Percentiles rank a stretch among this genome's conserved stretches.
phyloP scores from a whole-genome alignment of 129 eudicot genomes.

The Flaveria trinervia region DNA sequence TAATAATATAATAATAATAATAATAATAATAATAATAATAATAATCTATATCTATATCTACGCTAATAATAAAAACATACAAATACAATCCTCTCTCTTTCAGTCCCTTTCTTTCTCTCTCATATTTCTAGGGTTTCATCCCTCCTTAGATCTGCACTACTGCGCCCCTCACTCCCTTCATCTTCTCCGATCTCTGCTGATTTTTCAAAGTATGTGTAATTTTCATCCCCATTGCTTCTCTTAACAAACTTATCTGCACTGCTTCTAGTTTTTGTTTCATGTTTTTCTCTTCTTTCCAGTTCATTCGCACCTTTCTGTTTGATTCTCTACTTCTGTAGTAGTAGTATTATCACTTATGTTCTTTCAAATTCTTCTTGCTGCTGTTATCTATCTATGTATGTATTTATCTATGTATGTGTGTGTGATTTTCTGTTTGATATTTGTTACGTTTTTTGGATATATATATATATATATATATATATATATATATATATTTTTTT shows the following conservation, averaged over 20 bases:
- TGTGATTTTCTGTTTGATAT: background rate
- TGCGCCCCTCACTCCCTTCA: background rate
- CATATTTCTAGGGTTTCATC: conserved; percentile 29
- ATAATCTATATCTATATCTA: background rate
- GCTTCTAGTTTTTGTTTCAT: background rate
- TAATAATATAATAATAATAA: too few species aligned
- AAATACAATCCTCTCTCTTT: conserved; percentile 7
- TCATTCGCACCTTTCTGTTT: background rate
- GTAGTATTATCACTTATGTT: background rate
- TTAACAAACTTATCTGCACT: background rate
- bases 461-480: too few species aligned
- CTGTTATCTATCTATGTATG: too few species aligned
- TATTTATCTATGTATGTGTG: too few species aligned
- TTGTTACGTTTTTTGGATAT: background rate
- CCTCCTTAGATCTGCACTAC: conserved; percentile 34
- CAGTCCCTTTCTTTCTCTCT: conserved; percentile 23
- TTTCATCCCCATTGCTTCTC: conserved; percentile 2
- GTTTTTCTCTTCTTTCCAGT: background rate
- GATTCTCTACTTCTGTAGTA: background rate
- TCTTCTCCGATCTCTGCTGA: conserved; percentile 25
- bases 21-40: background rate
- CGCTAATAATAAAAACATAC: too few species aligned
- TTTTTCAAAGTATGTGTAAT: conserved; percentile 19
- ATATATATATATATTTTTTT: too few species aligned
- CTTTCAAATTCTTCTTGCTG: background rate